Percentiles rank a stretch among this genome's conserved stretches.
Conservation (phyloP, 78 protist species). For the Bodo saltans region DNA sequence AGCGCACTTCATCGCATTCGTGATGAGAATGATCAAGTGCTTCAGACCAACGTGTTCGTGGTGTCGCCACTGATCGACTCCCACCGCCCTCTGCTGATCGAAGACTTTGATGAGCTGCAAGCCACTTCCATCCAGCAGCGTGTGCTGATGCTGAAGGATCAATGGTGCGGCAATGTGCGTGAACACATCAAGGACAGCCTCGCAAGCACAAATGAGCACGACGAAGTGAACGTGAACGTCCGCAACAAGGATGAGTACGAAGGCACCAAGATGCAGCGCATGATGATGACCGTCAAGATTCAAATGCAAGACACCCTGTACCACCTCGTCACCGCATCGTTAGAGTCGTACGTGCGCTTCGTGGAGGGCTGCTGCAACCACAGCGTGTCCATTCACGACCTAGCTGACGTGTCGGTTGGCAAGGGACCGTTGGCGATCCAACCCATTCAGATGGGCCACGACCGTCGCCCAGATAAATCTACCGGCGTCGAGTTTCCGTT, state of each 20-base stretch:
- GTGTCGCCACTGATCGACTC: slow-evolving; percentile 22
- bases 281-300: slow-evolving; percentile 48
- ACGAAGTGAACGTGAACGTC: slow-evolving; percentile 63
- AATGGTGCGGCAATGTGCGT: slow-evolving; percentile 26
- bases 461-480: background rate
- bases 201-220: slow-evolving; percentile 1
- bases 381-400: background rate
- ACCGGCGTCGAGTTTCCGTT: background rate
- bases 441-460: background rate
- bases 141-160: slow-evolving; percentile 18
- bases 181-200: slow-evolving; percentile 22
- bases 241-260: slow-evolving; percentile 66
- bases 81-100: slow-evolving; percentile 22
- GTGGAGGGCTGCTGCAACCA: slow-evolving; percentile 1
- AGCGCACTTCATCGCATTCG: background rate
- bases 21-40: background rate
- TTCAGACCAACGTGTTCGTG: background rate
- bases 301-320: slow-evolving; percentile 70
- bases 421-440: background rate
- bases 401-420: background rate
- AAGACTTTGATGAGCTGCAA: slow-evolving; percentile 57
- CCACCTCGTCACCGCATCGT: slow-evolving; percentile 38
- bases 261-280: slow-evolving; percentile 48
- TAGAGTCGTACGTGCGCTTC: slow-evolving; percentile 22
- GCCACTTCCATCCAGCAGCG: slow-evolving; percentile 2